Evolutionary conservation across 2,329 filamentous ascomycete genomes (phyloP), one percentile per base, ranked within the genome.

Genomic region (Xylariaceae sp.): DNA sequence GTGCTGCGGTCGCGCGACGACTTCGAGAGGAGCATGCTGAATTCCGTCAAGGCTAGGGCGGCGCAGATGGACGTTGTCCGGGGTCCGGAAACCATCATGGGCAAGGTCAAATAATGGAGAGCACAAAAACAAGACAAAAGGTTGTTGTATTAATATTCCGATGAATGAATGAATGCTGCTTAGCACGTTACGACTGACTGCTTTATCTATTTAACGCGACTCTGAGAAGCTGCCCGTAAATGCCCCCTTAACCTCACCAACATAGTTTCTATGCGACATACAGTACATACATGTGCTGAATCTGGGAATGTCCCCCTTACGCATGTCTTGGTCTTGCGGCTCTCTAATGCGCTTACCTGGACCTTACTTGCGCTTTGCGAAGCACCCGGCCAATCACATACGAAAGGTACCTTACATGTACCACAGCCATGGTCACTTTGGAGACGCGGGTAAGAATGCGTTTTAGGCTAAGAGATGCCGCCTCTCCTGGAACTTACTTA

Each of bases 41-140:
- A 91, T 70, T 83, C 86, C 18, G 89, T 98, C 47, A 98, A 98
- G 80, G 86, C 87, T 2, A 85, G 88, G 71, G 93, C 93, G n/a
- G 93, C 91, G 7, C 90, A 91, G 74, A 84, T 96, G 64, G 87
- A 89, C 56, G 87, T 93, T 1, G 88, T 89, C 60, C 84, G 92
- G 60, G 93, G 91, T 0, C 75, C 84, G 18, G 93, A 98, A 76
- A 98, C 95, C 2, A 90, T 99, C 60, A 97, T 99, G 93, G 87
- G 90, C 60, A 93, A 91, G 76, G 85, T 97, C 47, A 95, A 93
- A 75, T 96, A 69, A 26, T 41, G 14, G 40, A 20, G 18, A 52
- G n/a, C n/a, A n/a, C 21, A 48, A 59, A 54, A 37, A 55, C 9
- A n/a, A n/a, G n/a, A n/a, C n/a, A n/a, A n/a, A n/a, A n/a, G n/a